These are phyloP conservation scores for Entonaema liquescens DNA, from an alignment of 495 filamentous ascomycete species.

Conservation along the genomic window DNA sequence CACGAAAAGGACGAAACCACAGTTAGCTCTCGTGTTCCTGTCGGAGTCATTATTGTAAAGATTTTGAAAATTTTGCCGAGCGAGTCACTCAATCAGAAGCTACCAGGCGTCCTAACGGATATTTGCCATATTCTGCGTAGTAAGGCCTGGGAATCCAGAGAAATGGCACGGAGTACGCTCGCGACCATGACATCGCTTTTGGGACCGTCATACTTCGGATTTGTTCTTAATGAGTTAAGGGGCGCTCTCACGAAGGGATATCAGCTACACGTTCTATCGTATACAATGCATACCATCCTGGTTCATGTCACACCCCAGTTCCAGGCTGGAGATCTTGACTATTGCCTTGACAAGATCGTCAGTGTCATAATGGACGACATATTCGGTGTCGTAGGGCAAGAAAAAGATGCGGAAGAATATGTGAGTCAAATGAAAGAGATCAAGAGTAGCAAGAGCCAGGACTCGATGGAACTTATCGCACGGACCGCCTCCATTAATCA, in stretches of 20 bases:
- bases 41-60: constrained; percentile 86
- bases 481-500: constrained; percentile 76
- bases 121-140: constrained; percentile 92
- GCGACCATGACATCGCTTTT: constrained; percentile 80
- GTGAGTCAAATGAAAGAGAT: constrained; percentile 96
- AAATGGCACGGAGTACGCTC: constrained; percentile 88
- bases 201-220: constrained; percentile 83
- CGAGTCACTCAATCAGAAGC: constrained; percentile 70
- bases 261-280: constrained; percentile 95
- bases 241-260: constrained; percentile 83
- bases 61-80: constrained; percentile 81
- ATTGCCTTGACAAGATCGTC: constrained; percentile 80
- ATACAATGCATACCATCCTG: constrained; percentile 91
- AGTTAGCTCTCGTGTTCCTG: constrained; percentile 88
- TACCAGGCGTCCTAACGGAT: constrained; percentile 87
- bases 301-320: constrained; percentile 77
- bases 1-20: constrained; percentile 93
- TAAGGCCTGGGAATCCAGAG: constrained; percentile 84
- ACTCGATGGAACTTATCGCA: constrained; percentile 94
- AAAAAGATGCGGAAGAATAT: constrained; percentile 97
- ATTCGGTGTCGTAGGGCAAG: constrained; percentile 93
- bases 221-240: constrained; percentile 91
- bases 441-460: constrained; percentile 95
- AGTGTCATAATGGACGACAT: constrained; percentile 95
- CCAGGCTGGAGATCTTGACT: constrained; percentile 84